A percentile compares a stretch with the other conserved stretches of the same genome.
Conservation (phyloP, 2,329 filamentous ascomycete species). For the Curvularia spicifera region DNA sequence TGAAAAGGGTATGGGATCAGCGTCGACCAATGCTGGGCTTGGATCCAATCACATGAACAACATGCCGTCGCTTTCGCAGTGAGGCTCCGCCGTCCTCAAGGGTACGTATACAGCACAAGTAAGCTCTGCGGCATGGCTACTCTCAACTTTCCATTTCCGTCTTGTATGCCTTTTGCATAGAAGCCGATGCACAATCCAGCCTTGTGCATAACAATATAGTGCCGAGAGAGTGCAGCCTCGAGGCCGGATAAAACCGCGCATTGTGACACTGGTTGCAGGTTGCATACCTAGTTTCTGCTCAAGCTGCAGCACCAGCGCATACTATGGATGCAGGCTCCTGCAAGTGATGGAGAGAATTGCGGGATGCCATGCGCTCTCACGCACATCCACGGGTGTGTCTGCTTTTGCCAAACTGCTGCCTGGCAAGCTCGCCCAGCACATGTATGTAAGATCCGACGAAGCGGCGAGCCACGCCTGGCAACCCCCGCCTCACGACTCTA, state of each 20-base stretch:
- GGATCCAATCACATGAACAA: neutral
- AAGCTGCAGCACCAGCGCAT: conserved; percentile 26
- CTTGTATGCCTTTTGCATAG: neutral
- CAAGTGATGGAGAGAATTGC: conserved; percentile 20
- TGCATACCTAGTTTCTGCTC: conserved; percentile 29
- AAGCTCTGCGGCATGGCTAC: conserved; percentile 1
- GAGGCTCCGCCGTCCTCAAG: conserved; percentile 14
- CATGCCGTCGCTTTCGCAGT: neutral
- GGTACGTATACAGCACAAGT: conserved; percentile 2
- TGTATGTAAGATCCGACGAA: too few species aligned
- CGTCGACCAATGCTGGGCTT: neutral
- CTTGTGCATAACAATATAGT: conserved; percentile 8
- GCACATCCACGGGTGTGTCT: conserved; percentile 1
- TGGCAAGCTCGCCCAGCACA: neutral
- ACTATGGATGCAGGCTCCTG: conserved; percentile 24
- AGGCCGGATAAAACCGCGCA: conserved; percentile 22
- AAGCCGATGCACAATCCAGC: conserved; percentile 7
- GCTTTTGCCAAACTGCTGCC: conserved; percentile 8
- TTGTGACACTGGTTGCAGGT: conserved; percentile 33
- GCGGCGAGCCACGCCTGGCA: too few species aligned
- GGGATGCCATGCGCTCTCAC: conserved; percentile 13
- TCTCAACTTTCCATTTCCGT: neutral
- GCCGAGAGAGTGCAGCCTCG: conserved; percentile 13
- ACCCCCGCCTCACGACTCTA: neutral
- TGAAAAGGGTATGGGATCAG: neutral